Base-by-base conservation (phyloP, 2,329 filamentous ascomycete species). In the Leptodontidium sp. region DNA sequence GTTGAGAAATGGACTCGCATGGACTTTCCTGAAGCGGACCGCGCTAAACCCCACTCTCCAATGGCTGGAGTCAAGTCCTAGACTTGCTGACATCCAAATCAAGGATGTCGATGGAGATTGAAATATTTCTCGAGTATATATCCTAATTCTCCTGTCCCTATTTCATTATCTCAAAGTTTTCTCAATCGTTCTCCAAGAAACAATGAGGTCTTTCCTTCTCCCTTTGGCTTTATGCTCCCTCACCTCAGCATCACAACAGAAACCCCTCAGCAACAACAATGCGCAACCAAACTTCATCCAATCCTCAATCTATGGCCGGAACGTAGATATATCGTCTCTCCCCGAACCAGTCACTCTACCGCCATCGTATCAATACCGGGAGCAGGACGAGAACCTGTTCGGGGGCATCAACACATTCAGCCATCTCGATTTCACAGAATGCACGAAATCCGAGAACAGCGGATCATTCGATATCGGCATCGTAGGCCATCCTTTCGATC, bases 381-480 rank as follows among this genome's bases (percentile, higher is more conserved):
- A 68, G 55, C 66, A 64, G 21, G 70, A 72, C 4, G 67, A 65
- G 17, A 58, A 49, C 24, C n/a, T 55, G 7, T 72, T 64, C 49
- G 61, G 45, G 21, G 70, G 72, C 7, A 53, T 73, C 21, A 68
- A 71, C n/a, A 77, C 76, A 12, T 77, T 77, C 53, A 74, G 72
- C 6, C 76, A 77, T 64, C 74, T 77, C n/a, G 65, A 71, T 32
- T 76, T 72, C 50, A 69, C 68, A 8, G 68, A 76, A 32, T 77
- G 76, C 61, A 76, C 75, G 24, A 65, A 73, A 14, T 4, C 61
- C 11, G 69, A 68, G 35, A 75, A 65, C 35, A 73, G 68, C 57
- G 70, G 67, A 8, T 72, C 73, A n/a, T 77, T 77, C 64, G 76
- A 77, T 62, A 76, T 77, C 64, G 76, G 73, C 1, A 75, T 77